phyloP scores from a whole-genome alignment of 805 yeast genomes.

The Kodamaea leandrae region DNA sequence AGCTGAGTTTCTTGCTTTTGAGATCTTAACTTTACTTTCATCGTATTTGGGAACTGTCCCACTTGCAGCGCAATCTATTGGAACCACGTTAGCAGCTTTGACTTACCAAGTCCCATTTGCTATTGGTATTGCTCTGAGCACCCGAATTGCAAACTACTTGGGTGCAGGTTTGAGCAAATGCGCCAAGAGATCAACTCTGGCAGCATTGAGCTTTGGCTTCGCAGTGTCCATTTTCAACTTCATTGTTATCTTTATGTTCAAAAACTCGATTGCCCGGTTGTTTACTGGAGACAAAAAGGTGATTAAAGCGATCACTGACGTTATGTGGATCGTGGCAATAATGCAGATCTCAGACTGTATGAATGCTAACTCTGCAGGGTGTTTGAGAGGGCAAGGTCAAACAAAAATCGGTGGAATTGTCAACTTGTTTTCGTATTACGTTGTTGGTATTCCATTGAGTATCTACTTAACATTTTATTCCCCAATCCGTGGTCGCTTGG shows the following conservation, averaged over 20 bases:
- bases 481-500: conserved; percentile 44
- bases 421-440: conserved; percentile 56
- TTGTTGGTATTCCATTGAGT: conserved; percentile 62
- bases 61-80: conserved; percentile 52
- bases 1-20: conserved; percentile 60
- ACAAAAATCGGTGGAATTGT: conserved; percentile 62
- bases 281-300: conserved; percentile 65
- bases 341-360: conserved; percentile 71
- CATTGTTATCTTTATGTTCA: conserved; percentile 29
- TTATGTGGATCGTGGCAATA: conserved; percentile 61
- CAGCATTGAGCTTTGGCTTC: conserved; percentile 37
- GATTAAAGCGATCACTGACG: conserved; percentile 44
- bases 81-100: conserved; percentile 40
- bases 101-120: conserved; percentile 59
- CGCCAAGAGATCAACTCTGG: conserved; percentile 37
- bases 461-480: conserved; percentile 51
- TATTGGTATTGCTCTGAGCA: conserved; percentile 55
- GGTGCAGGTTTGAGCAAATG: conserved; percentile 44
- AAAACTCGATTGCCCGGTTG: conserved; percentile 34
- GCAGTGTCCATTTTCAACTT: conserved; percentile 33
- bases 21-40: conserved; percentile 52
- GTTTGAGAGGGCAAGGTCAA: conserved; percentile 76
- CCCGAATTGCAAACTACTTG: conserved; percentile 55
- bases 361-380: conserved; percentile 71
- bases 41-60: conserved; percentile 52